Base-by-base conservation (phyloP, 345 rosid genomes). In the Eutrema japonicum region DNA sequence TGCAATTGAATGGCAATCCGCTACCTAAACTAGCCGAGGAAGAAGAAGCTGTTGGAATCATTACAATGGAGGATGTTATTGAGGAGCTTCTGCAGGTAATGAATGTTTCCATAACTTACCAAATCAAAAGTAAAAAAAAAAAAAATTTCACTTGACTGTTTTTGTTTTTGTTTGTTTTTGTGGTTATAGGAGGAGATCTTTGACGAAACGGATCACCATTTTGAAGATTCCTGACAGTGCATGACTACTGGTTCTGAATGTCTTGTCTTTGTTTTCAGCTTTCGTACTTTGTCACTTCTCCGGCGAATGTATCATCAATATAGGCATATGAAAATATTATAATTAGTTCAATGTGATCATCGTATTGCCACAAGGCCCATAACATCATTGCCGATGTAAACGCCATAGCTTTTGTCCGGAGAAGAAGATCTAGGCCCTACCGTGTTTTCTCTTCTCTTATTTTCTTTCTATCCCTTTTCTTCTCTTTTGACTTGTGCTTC, bases 31-130 rank as follows among this genome's bases (percentile, higher is more conserved):
- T 80, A 62, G 85, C 85, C 18, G 84, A 87, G 0, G 98, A 92
- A 69, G 99, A 89, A 80, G 98, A 91, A 82, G 92, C 91, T 9
- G 88, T 95, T 0, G 99, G 99, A 65, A 69, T 95, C 58, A 90
- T 95, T 66, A 92, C 99, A 36, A 95, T 95, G 99, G 99, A 95
- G 78, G 99, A 95, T 82, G 96, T 95, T 75, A 95, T 95, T 57
- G 99, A 95, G 80, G 98, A 95, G 79, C 94, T 95, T 65, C 74
- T 95, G 72, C 97, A 95, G 91, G 99, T 88, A 73, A 55, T 10
- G 13, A 43, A 27, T 66, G 43, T 38, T 49, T 26, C 42, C 5
- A 4, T 22, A 72, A 50, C 10, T 36, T 61, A 13, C n/a, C 10
- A 46, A 36, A 29, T 12, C 26, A 70, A 14, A 22, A 22, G 26